Evolutionary conservation across 495 filamentous ascomycete genomes (phyloP).

Genomic region (Trichodelitschia bisporula): DNA sequence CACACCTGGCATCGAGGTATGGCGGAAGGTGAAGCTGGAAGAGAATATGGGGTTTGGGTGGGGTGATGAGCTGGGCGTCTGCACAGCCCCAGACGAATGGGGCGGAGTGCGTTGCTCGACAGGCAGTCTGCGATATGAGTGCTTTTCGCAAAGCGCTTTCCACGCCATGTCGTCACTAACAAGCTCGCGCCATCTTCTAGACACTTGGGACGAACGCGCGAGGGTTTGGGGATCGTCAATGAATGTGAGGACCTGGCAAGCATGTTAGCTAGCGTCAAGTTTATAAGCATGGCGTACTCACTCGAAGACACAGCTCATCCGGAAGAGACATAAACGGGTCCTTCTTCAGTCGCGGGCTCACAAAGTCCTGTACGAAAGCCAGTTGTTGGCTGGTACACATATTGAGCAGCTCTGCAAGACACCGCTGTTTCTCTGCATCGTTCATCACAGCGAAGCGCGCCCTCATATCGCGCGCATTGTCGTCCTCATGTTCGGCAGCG

Average conservation of each 20-base stretch:
- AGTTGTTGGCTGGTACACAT: constrained; percentile 84
- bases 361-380: constrained; percentile 83
- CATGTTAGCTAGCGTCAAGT: background rate
- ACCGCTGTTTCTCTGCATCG: constrained; percentile 28
- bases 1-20: background rate
- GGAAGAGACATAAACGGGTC: constrained; percentile 80
- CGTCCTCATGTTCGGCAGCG: constrained; percentile 30
- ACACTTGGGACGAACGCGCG: constrained; percentile 80
- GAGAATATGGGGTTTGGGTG: background rate
- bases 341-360: constrained; percentile 78
- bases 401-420: constrained; percentile 67
- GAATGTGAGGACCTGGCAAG: constrained; percentile 55
- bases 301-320: constrained; percentile 73
- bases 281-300: constrained; percentile 18
- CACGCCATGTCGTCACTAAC: constrained; percentile 91
- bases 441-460: constrained; percentile 28
- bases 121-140: constrained; percentile 48
- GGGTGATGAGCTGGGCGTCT: background rate
- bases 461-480: constrained; percentile 27
- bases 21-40: background rate
- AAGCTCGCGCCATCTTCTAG: constrained; percentile 73
- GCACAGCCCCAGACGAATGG: background rate
- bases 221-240: constrained; percentile 88
- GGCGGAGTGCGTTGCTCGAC: constrained; percentile 15
- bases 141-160: constrained; percentile 88